Percentiles rank a stretch among this genome's conserved stretches.
These are phyloP conservation scores for Macrophomina tecta DNA, from an alignment of 2,329 filamentous ascomycete species.

Conservation along the genomic window DNA sequence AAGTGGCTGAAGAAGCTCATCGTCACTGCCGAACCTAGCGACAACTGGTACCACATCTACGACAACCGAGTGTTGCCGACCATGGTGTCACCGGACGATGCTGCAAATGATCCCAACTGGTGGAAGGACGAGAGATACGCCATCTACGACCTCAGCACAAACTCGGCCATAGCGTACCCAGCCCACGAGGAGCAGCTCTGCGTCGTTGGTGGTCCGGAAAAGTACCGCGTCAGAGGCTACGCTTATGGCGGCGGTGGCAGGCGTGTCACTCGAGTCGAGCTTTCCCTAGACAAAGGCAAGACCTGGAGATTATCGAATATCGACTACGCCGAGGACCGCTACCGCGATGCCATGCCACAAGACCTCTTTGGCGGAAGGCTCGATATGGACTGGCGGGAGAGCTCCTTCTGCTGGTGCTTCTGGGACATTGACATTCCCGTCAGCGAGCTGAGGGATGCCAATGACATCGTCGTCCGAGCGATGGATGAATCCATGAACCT, in stretches of 20 bases:
- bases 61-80: constrained; percentile 91
- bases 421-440: constrained; percentile 77
- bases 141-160: constrained; percentile 89
- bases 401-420: constrained; percentile 90
- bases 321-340: constrained; percentile 84
- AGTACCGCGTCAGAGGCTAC: constrained; percentile 77
- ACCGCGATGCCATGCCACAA: constrained; percentile 69
- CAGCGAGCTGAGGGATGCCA: constrained; percentile 65
- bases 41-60: constrained; percentile 96
- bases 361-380: constrained; percentile 76
- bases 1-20: constrained; percentile 90
- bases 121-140: constrained; percentile 92
- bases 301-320: constrained; percentile 80
- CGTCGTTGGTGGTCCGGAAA: constrained; percentile 54
- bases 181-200: constrained; percentile 74
- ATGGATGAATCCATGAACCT: constrained; percentile 91
- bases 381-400: constrained; percentile 82
- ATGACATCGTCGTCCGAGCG: constrained; percentile 79
- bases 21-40: constrained; percentile 77
- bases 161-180: constrained; percentile 81
- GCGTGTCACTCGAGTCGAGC: constrained; percentile 79
- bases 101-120: constrained; percentile 73
- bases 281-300: constrained; percentile 82
- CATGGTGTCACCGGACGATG: constrained; percentile 81
- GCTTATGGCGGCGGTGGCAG: constrained; percentile 89